Evolutionary conservation across 495 filamentous ascomycete genomes (phyloP).

Genomic region (Parmelia sp.): DNA sequence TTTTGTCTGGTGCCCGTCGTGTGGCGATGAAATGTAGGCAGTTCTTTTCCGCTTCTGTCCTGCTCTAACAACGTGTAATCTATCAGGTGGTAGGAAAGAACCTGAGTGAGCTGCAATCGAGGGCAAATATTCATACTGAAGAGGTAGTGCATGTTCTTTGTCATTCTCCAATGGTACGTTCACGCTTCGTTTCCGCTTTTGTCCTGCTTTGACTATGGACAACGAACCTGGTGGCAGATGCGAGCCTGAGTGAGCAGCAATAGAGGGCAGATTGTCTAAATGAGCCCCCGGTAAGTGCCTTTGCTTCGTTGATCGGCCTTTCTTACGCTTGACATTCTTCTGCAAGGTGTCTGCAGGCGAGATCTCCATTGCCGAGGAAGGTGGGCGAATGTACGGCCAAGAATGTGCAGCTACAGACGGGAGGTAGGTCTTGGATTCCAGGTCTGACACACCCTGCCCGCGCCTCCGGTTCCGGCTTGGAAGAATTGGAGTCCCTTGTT

Average conservation of each 20-base stretch:
- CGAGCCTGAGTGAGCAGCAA: slow-evolving; percentile 12
- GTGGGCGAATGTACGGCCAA: slow-evolving; percentile 1
- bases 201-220: not conserved
- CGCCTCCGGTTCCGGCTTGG: not conserved
- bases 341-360: not conserved
- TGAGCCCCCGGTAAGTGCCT: not conserved
- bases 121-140: slow-evolving; percentile 8
- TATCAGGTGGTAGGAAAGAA: not conserved
- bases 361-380: not conserved
- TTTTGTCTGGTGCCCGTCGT: not conserved
- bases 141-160: not conserved
- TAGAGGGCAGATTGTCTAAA: not conserved
- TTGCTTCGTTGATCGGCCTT: not conserved
- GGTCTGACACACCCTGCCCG: not conserved
- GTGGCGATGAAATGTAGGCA: not conserved
- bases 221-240: not conserved
- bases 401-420: slow-evolving; percentile 16
- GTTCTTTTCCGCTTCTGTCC: not conserved
- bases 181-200: not conserved
- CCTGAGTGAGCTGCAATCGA: slow-evolving; percentile 17
- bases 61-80: not conserved
- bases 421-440: slow-evolving; percentile 1
- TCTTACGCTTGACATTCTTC: not conserved
- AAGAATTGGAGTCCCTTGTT: not conserved
- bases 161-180: not conserved